Base-by-base conservation (phyloP, 2,329 filamentous ascomycete genomes). In the Herpomyces periplanetae region DNA sequence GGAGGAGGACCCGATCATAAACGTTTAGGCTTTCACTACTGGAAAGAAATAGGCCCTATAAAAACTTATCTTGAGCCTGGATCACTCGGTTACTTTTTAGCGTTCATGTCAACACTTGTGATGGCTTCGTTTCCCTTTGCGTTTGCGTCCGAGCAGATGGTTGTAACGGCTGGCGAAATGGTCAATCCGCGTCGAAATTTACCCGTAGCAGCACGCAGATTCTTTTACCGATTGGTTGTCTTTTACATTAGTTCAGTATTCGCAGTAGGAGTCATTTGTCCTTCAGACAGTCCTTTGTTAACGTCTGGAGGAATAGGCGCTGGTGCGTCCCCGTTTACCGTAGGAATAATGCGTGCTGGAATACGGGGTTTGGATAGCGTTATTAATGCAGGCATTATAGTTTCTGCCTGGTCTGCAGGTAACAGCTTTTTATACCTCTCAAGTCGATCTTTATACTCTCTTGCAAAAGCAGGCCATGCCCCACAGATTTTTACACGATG, bases 121-220 rank as follows among this genome's bases (percentile, higher is more conserved):
- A 52, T 13, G 54, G 59, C 8, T 40, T 65, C 15, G 50, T 64
- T 26, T 55, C 54, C 20, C 59, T 59, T 10, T 53, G 50, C n/a
- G 62, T 65, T 34, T 51, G 64, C 64, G 16, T 54, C 61, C 2
- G 65, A 73, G 38, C 47, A 69, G 8, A 62, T 69, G 5, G 64
- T 57, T 25, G 54, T 75, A 18, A 61, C 59, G n/a, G 64, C 64
- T 3, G 64, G 62, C 24, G 65, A 75, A 40, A 61, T 60, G 4
- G 49, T 51, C 18, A 55, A 69, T 32, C 65, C 64, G 4, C 48
- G 51, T 27, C 61, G 58, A 37, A 58, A 51, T 8, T 59, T 75
- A 19, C 65, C 65, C 1, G 42, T 44, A 6, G 64, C 64, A 10
- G 65, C 71, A 30, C 51, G 52, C 19, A 61, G 54, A 40, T 65